A percentile compares a stretch with the other conserved stretches of the same genome.
These are phyloP conservation scores for Phytopythium ostracodes DNA, from an alignment of 352 stramenopile genomes.

Conservation along the genomic window DNA sequence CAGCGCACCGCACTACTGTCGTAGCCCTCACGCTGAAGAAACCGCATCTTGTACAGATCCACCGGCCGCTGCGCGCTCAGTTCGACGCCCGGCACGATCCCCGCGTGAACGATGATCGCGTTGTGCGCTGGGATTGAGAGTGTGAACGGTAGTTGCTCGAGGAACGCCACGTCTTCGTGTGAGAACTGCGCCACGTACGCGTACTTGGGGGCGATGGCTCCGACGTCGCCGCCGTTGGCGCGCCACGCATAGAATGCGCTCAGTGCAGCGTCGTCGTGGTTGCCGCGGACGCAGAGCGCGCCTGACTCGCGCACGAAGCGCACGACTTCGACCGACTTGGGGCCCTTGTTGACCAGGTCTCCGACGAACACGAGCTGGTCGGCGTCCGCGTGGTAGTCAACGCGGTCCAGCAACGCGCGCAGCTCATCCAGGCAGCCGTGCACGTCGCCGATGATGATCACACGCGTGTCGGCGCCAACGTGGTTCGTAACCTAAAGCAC, in stretches of 20 bases:
- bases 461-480: constrained; percentile 25
- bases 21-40: constrained; percentile 34
- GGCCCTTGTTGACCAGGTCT: constrained; percentile 93
- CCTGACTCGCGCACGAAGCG: constrained; percentile 50
- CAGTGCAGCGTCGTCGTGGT: constrained; percentile 78
- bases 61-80: constrained; percentile 82
- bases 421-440: constrained; percentile 91
- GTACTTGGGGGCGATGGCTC: constrained; percentile 38
- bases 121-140: constrained; percentile 58
- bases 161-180: constrained; percentile 52
- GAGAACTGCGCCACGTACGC: constrained; percentile 59
- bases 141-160: constrained; percentile 78
- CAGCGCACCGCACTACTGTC: constrained; percentile 7
- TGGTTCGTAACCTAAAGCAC: constrained; percentile 14
- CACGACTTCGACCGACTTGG: constrained; percentile 74
- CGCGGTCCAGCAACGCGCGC: constrained; percentile 41
- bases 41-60: constrained; percentile 93
- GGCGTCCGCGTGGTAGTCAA: constrained; percentile 34
- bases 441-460: constrained; percentile 90
- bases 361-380: constrained; percentile 88
- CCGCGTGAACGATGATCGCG: constrained; percentile 70
- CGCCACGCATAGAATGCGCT: constrained; percentile 51
- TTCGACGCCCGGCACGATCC: constrained; percentile 46
- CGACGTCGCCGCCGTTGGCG: neutral
- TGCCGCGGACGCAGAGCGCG: constrained; percentile 67